Conservation (phyloP, 2,329 filamentous ascomycete genomes). For the Beauveria medogensis region DNA sequence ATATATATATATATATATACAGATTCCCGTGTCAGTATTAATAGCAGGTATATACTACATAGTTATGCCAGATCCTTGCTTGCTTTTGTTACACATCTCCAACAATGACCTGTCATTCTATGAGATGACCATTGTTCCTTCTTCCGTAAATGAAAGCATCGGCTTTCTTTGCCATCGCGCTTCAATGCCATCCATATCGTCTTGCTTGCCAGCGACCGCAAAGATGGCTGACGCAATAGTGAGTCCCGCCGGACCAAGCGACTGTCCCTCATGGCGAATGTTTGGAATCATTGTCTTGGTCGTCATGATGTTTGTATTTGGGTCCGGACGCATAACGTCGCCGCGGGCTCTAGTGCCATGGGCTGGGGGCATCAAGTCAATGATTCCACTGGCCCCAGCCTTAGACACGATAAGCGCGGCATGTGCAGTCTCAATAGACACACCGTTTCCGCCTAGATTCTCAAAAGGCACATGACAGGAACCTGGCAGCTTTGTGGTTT, state of each 20-base stretch:
- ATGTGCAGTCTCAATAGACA: constrained; percentile 1
- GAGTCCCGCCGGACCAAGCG: not conserved
- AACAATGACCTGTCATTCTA: too few species aligned
- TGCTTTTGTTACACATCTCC: not conserved
- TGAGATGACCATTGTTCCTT: not conserved
- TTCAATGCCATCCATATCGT: not conserved
- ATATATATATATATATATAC: too few species aligned
- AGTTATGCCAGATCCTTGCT: not conserved
- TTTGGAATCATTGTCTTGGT: constrained; percentile 18
- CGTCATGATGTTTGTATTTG: constrained; percentile 20
- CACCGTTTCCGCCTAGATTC: not conserved
- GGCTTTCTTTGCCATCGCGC: not conserved
- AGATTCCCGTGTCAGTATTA: too few species aligned
- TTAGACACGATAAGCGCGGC: constrained; percentile 10
- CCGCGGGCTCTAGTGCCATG: not conserved
- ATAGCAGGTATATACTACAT: too few species aligned
- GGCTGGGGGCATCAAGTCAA: constrained; percentile 1
- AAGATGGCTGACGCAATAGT: not conserved
- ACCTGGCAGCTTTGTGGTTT: not conserved
- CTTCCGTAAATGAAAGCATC: not conserved
- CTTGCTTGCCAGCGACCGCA: not conserved
- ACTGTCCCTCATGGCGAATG: not conserved
- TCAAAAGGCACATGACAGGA: not conserved
- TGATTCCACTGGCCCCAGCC: constrained; percentile 14
- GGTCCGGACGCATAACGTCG: constrained; percentile 17